Percentiles rank a stretch among this genome's conserved stretches.
These are phyloP conservation scores for Suillus clintonianus DNA, from an alignment of 768 basidiomycete species.

Conservation along the genomic window DNA sequence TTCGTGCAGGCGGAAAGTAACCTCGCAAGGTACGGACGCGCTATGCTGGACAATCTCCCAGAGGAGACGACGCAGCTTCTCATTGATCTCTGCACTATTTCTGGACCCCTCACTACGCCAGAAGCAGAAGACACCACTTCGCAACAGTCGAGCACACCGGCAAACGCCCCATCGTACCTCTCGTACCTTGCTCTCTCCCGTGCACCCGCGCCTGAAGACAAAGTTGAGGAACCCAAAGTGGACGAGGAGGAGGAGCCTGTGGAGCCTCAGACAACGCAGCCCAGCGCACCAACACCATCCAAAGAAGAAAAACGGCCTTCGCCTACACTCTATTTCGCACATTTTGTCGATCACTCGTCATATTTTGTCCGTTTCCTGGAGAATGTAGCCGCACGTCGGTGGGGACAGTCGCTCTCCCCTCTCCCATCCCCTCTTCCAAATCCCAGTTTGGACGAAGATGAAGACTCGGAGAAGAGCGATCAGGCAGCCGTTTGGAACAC, in stretches of 20 bases:
- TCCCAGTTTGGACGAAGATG: conserved; percentile 35
- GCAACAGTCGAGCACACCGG: conserved; percentile 22
- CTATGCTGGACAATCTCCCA: conserved; percentile 79
- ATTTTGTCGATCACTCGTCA: conserved; percentile 87
- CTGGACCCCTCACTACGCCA: conserved; percentile 45
- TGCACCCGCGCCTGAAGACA: conserved; percentile 34
- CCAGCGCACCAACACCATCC: conserved; percentile 19
- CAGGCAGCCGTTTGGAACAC: conserved; percentile 95
- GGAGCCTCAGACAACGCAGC: conserved; percentile 21
- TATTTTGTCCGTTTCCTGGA: conserved; percentile 90
- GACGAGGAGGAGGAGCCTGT: conserved; percentile 19
- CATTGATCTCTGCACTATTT: conserved; percentile 86
- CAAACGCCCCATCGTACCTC: conserved; percentile 62
- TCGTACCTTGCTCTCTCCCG: conserved; percentile 79
- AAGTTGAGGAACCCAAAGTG: conserved; percentile 14
- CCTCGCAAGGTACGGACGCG: conserved; percentile 84
- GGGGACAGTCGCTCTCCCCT: conserved; percentile 70
- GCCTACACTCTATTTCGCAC: conserved; percentile 86
- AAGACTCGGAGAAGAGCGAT: conserved; percentile 58
- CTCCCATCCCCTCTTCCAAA: conserved; percentile 8
- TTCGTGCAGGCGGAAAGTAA: conserved; percentile 74
- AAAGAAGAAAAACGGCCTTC: conserved; percentile 57
- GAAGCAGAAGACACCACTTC: conserved; percentile 42
- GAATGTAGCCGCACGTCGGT: conserved; percentile 75
- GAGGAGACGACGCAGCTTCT: conserved; percentile 88